These are phyloP conservation scores for Mikania micrantha DNA, from an alignment of 129 eudicot species.

Conservation along the genomic window DNA sequence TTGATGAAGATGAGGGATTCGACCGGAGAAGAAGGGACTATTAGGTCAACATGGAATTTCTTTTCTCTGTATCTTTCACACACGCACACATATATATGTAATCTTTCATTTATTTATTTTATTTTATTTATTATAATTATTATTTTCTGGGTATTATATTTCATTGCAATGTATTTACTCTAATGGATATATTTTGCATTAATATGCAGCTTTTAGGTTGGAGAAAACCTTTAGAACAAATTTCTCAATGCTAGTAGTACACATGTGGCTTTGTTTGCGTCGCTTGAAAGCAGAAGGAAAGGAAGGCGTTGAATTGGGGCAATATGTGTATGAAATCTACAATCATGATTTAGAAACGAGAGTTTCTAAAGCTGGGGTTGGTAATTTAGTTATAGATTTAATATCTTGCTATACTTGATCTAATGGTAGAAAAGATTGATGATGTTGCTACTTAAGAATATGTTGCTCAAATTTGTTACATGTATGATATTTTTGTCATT, in stretches of 20 bases:
- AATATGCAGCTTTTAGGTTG: slow-evolving; percentile 76
- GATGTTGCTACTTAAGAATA: not conserved
- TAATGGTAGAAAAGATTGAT: slow-evolving; percentile 3
- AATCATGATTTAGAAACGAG: slow-evolving; percentile 91
- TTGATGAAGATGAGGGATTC: no score
- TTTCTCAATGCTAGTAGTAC: slow-evolving; percentile 81
- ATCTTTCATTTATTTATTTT: no score
- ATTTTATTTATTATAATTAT: no score
- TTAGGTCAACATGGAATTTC: no score
- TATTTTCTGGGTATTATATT: no score
- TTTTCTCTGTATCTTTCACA: no score
- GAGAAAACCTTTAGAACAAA: slow-evolving; percentile 90
- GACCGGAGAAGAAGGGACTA: no score
- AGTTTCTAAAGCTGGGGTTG: slow-evolving; percentile 89
- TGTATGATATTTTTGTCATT: slow-evolving; percentile 2
- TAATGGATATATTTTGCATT: slow-evolving; percentile 16
- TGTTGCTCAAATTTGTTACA: not conserved
- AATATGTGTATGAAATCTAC: slow-evolving; percentile 77
- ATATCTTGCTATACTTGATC: not conserved
- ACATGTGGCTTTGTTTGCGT: slow-evolving; percentile 96
- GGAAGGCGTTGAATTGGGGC: slow-evolving; percentile 92
- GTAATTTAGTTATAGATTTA: slow-evolving; percentile 27
- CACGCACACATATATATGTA: no score
- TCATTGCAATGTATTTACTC: not conserved
- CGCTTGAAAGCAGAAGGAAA: slow-evolving; percentile 81